Base-by-base conservation (phyloP, 2,329 filamentous ascomycete species). In the Fusarium torulosum region DNA sequence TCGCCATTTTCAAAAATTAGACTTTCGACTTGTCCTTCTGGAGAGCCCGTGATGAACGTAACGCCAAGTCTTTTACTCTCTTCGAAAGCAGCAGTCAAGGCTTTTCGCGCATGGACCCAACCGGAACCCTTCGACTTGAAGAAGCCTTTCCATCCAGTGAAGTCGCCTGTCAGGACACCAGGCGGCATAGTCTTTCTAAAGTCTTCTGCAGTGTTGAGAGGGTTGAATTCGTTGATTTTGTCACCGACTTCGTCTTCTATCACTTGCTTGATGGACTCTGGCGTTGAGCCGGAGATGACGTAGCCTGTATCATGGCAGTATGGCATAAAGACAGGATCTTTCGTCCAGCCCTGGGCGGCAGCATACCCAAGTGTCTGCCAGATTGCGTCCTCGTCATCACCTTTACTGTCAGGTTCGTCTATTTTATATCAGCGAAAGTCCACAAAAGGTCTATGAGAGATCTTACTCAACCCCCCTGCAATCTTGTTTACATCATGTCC, bases 401-500 rank as follows among this genome's bases (percentile, higher is more conserved):
- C 62, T n/a, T 63, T 53, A 7, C 41, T 60, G 10, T 63, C 44
- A 3, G 54, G 10, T 0, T 40, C 21, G 7, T 47, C 62, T 70
- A 6, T 0, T 29, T 20, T 2, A 0, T 21, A 7, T 66, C 29
- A 63, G 15, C 4, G 0, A 17, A 11, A 9, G 33, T 37, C 17
- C 33, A n/a, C 8, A 5, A n/a, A 9, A 9, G 1, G 15, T n/a
- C 3, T 37, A 17, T 3, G 17, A n/a, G 15, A 37, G 2, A n/a
- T 8, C 20, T 29, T 46, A 55, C 66, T 43, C 3, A 66, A 41
- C 0, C 60, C 35, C 0, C 60, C 56, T 10, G 54, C 66, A 23
- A 70, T 68, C 5, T 70, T 70, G 0, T 70, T 70, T 1, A 69
- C 54, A 52, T 70, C 67, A 15, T 70, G 59, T 0, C 67, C 67